These are phyloP conservation scores for Galium porrigens DNA, from an alignment of 305 asterid genomes.

Conservation along the genomic window DNA sequence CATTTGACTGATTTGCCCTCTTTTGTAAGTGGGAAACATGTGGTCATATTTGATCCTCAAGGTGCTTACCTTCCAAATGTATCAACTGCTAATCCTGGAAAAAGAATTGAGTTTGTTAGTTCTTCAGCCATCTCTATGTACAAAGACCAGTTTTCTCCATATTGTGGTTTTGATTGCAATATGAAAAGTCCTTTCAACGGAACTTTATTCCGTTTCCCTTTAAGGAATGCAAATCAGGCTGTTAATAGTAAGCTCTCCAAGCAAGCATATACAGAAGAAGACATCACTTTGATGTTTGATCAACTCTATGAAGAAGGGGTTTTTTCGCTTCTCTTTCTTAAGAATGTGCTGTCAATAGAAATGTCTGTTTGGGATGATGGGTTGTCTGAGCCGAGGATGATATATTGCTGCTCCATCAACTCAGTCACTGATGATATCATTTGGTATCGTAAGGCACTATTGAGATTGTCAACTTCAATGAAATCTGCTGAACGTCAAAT, in stretches of 20 bases:
- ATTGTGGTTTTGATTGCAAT: slow-evolving; percentile 93
- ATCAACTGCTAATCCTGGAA: slow-evolving; percentile 82
- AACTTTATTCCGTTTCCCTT: slow-evolving; percentile 94
- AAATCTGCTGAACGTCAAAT: slow-evolving; percentile 31
- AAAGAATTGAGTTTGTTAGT: slow-evolving; percentile 76
- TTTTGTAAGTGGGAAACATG: slow-evolving; percentile 83
- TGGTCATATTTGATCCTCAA: slow-evolving; percentile 93
- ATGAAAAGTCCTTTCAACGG: slow-evolving; percentile 74
- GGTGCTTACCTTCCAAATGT: slow-evolving; percentile 83
- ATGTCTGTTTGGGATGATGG: slow-evolving; percentile 84
- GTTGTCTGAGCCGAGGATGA: slow-evolving; percentile 53
- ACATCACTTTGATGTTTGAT: slow-evolving; percentile 59
- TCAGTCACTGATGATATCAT: slow-evolving; percentile 36
- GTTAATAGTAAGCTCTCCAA: slow-evolving; percentile 78
- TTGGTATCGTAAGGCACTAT: slow-evolving; percentile 71
- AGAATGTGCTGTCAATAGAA: slow-evolving; percentile 58
- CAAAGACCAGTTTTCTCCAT: slow-evolving; percentile 77
- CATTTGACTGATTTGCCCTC: slow-evolving; percentile 95
- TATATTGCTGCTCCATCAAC: slow-evolving; percentile 53
- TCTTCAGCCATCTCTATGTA: slow-evolving; percentile 73
- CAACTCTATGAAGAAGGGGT: slow-evolving; percentile 84
- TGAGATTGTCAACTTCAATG: slow-evolving; percentile 43
- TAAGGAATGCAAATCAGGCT: slow-evolving; percentile 84
- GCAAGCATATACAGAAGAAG: slow-evolving; percentile 79
- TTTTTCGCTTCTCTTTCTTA: slow-evolving; percentile 70